phyloP scores from a whole-genome alignment of 108 stramenopile genomes.

The Pseudonitzschia multiseries region DNA sequence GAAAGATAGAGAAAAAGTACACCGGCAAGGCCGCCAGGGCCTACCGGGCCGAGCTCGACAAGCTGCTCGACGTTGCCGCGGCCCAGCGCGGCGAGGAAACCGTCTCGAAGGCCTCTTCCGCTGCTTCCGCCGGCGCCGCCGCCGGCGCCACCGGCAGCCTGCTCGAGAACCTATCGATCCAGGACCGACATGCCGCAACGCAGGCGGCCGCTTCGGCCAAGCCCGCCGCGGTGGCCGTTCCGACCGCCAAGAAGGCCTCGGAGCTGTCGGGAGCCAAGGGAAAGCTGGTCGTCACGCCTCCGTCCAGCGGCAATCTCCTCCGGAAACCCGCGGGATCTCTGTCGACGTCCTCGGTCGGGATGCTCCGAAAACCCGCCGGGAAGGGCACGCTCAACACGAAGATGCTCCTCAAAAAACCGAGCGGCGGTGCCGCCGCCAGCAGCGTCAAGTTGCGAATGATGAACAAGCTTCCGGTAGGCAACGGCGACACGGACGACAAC shows the following conservation, averaged over 20 bases:
- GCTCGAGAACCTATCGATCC: constrained; percentile 62
- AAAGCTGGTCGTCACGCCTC: constrained; percentile 63
- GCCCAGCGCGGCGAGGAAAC: constrained; percentile 56
- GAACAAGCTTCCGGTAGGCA: constrained; percentile 29
- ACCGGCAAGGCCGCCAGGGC: constrained; percentile 71
- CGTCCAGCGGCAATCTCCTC: constrained; percentile 44
- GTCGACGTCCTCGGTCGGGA: constrained; percentile 21
- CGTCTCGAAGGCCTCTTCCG: background rate
- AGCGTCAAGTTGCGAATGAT: constrained; percentile 63
- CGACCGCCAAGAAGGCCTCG: constrained; percentile 73
- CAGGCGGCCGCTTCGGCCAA: constrained; percentile 23
- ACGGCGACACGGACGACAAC: no score
- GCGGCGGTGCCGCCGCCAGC: background rate
- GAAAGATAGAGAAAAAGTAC: constrained; percentile 88
- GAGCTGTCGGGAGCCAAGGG: constrained; percentile 57
- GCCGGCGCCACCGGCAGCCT: constrained; percentile 37
- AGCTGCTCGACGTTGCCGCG: constrained; percentile 58
- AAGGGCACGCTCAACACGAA: constrained; percentile 37
- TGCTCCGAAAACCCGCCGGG: constrained; percentile 67
- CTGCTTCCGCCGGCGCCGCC: no score
- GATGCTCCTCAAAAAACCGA: constrained; percentile 61
- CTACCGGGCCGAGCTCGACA: constrained; percentile 74
- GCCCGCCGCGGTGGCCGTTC: constrained; percentile 42
- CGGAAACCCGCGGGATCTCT: constrained; percentile 13
- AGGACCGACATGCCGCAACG: constrained; percentile 49